These are phyloP conservation scores for Graphium sp. DNA, from an alignment of 2,329 filamentous ascomycete species.

Conservation along the genomic window DNA sequence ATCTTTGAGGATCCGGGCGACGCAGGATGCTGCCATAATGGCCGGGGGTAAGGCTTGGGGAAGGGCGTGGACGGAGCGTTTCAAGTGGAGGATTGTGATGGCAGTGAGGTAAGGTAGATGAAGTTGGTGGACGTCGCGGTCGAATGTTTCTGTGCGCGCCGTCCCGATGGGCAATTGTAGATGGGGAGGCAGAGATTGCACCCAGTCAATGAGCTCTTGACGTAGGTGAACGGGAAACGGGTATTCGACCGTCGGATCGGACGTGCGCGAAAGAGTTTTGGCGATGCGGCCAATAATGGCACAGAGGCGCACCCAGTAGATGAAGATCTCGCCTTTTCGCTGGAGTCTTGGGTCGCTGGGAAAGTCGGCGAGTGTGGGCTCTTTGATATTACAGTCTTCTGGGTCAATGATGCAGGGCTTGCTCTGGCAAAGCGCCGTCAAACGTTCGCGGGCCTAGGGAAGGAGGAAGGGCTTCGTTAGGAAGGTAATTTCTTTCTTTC, in stretches of 20 bases:
- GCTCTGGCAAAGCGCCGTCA: conserved; percentile 23
- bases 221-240: conserved; percentile 11
- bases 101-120: conserved; percentile 22
- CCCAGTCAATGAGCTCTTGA: conserved; percentile 17
- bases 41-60: conserved; percentile 18
- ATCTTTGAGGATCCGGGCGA: conserved; percentile 19
- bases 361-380: conserved; percentile 19
- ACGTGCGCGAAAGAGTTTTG: conserved; percentile 15
- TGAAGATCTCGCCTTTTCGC: conserved; percentile 19
- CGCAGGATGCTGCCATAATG: conserved; percentile 19
- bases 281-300: conserved; percentile 20
- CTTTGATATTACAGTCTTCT: conserved; percentile 19
- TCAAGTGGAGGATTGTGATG: conserved; percentile 20
- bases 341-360: conserved; percentile 13
- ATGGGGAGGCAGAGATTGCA: conserved; percentile 14
- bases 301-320: conserved; percentile 22
- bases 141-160: conserved; percentile 14
- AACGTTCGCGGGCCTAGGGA: conserved; percentile 14
- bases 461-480: neutral
- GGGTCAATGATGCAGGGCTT: conserved; percentile 24
- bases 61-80: conserved; percentile 15
- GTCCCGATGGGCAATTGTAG: conserved; percentile 15
- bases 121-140: conserved; percentile 22
- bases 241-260: conserved; percentile 1
- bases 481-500: neutral